Conservation (phyloP, 495 filamentous ascomycete genomes). For the Xylaria curta region DNA sequence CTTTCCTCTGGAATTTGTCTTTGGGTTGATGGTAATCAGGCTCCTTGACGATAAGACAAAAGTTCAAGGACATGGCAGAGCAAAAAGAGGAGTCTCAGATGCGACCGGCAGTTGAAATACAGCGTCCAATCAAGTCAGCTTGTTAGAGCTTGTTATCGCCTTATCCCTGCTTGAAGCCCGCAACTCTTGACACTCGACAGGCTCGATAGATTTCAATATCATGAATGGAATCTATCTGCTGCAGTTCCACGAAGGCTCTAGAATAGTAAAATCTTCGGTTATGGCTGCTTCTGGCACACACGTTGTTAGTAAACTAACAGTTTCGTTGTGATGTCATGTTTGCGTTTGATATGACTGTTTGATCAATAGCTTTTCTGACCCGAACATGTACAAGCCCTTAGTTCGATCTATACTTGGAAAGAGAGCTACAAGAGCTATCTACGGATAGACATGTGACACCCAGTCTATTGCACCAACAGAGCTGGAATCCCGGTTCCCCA, state of each 20-base stretch:
- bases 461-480: background rate
- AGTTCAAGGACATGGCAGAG: background rate
- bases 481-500: too few species aligned
- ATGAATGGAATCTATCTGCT: background rate
- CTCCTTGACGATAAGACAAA: background rate
- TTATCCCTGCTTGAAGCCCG: background rate
- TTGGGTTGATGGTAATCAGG: background rate
- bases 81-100: background rate
- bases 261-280: background rate
- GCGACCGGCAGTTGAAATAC: conserved; percentile 4
- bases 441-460: background rate
- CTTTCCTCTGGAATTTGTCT: background rate
- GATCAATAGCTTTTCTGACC: background rate
- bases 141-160: conserved; percentile 1
- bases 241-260: background rate
- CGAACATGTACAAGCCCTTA: background rate
- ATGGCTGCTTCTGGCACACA: background rate
- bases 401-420: background rate
- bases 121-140: background rate
- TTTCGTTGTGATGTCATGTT: background rate
- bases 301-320: background rate
- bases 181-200: background rate
- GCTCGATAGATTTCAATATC: background rate
- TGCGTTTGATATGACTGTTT: background rate
- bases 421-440: background rate